These are phyloP conservation scores for Phtheirospermum japonicum DNA, from an alignment of 257 asterid genomes.

Conservation along the genomic window DNA sequence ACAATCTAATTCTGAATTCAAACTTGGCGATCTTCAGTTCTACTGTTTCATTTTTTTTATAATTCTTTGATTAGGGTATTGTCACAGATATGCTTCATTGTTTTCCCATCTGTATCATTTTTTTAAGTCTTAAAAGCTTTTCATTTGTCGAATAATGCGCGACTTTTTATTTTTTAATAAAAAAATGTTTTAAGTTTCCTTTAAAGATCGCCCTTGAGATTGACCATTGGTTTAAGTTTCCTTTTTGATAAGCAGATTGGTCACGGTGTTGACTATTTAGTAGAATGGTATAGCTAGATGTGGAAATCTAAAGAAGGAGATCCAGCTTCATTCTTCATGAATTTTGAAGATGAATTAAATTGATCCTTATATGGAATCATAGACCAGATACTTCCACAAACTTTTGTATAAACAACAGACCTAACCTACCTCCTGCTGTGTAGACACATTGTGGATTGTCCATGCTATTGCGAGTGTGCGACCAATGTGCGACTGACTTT, in stretches of 20 bases:
- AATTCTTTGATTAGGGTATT: not conserved
- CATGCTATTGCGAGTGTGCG: not conserved
- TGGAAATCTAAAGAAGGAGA: slow-evolving; percentile 8
- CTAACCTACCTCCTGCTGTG: not conserved
- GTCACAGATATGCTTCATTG: not conserved
- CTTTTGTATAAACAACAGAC: not conserved
- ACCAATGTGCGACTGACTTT: not conserved
- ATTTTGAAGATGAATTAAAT: slow-evolving; percentile 13
- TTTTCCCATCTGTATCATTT: not conserved
- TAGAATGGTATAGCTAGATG: slow-evolving; percentile 8
- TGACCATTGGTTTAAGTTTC: slow-evolving; percentile 1
- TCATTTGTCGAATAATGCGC: no score
- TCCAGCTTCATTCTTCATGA: slow-evolving; percentile 13
- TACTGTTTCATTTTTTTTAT: not conserved
- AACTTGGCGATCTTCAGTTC: not conserved
- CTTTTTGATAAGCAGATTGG: not conserved
- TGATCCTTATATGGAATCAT: slow-evolving; percentile 6
- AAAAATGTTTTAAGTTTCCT: no score
- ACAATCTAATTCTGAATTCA: not conserved
- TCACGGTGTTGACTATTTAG: not conserved
- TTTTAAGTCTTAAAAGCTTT: no score
- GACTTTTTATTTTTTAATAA: no score
- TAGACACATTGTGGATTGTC: not conserved
- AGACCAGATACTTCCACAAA: not conserved
- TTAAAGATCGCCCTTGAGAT: not conserved